phyloP scores from a whole-genome alignment of 2,329 filamentous ascomycete species.

The Botryotinia calthae region DNA sequence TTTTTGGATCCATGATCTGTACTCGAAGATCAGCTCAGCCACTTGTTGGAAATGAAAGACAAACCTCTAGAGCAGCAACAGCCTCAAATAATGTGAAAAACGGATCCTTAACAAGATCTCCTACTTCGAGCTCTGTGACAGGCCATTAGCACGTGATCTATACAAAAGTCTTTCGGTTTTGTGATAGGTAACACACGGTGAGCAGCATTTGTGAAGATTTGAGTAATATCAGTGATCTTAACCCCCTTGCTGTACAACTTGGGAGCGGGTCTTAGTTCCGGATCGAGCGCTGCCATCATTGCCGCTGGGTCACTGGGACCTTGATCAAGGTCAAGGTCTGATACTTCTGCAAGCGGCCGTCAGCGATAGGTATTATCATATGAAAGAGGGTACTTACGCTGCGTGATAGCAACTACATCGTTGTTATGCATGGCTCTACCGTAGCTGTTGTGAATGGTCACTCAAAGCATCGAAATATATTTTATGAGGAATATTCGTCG shows the following conservation, averaged over 20 bases:
- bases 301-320: slow-evolving; percentile 25
- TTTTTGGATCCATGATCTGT: slow-evolving; percentile 98
- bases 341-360: slow-evolving; percentile 30
- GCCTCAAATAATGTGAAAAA: slow-evolving; percentile 92
- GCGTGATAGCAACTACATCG: slow-evolving; percentile 29
- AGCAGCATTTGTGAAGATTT: slow-evolving; percentile 53
- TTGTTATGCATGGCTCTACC: slow-evolving; percentile 32
- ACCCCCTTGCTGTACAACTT: slow-evolving; percentile 46
- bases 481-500: neutral
- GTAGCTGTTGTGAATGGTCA: neutral
- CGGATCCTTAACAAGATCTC: slow-evolving; percentile 89
- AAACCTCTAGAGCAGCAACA: slow-evolving; percentile 77
- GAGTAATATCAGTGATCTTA: slow-evolving; percentile 57
- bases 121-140: slow-evolving; percentile 65
- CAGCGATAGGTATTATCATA: slow-evolving; percentile 20
- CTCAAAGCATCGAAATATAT: neutral
- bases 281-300: slow-evolving; percentile 30
- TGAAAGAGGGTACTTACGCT: slow-evolving; percentile 26
- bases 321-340: slow-evolving; percentile 35
- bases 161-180: slow-evolving; percentile 6
- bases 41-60: slow-evolving; percentile 22
- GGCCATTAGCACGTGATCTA: slow-evolving; percentile 32
- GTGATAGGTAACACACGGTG: slow-evolving; percentile 45
- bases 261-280: slow-evolving; percentile 36
- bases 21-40: neutral